phyloP scores from a whole-genome alignment of 495 filamentous ascomycete species.

The Bacidia rubella region DNA sequence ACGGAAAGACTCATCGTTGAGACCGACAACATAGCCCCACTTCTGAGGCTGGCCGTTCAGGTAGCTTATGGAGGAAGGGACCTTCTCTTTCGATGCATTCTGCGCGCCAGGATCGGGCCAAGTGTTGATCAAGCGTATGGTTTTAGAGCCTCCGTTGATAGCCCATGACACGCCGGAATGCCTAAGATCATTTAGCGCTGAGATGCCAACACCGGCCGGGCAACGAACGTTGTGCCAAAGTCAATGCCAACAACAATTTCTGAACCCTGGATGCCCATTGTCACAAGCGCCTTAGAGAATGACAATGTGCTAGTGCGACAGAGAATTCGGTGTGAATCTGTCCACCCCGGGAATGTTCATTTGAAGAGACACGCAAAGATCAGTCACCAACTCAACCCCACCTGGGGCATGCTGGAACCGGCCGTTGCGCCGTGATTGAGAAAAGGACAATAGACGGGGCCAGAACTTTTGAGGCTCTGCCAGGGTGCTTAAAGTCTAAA shows the following conservation, averaged over 20 bases:
- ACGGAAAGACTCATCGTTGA: conserved; percentile 12
- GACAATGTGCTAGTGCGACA: too few relatives aligned
- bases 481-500: neutral
- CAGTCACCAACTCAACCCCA: too few relatives aligned
- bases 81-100: conserved; percentile 13
- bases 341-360: too few relatives aligned
- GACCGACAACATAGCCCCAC: conserved; percentile 10
- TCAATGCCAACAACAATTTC: conserved; percentile 14
- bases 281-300: too few relatives aligned
- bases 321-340: neutral
- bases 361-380: too few relatives aligned
- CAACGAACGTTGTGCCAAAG: conserved; percentile 17
- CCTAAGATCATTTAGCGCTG: neutral
- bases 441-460: too few relatives aligned
- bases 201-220: too few relatives aligned
- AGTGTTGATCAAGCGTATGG: conserved; percentile 13
- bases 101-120: conserved; percentile 11
- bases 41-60: conserved; percentile 8
- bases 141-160: conserved; percentile 9
- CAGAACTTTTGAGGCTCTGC: neutral
- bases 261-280: conserved; percentile 5
- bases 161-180: conserved; percentile 15
- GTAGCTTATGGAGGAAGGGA: conserved; percentile 13
- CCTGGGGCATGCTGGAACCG: too few relatives aligned
- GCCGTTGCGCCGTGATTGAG: too few relatives aligned